A percentile compares a stretch with the other conserved stretches of the same genome.
These are phyloP conservation scores for Phyllostachys edulis DNA, from an alignment of 176 grass and related monocot species.

Conservation along the genomic window DNA sequence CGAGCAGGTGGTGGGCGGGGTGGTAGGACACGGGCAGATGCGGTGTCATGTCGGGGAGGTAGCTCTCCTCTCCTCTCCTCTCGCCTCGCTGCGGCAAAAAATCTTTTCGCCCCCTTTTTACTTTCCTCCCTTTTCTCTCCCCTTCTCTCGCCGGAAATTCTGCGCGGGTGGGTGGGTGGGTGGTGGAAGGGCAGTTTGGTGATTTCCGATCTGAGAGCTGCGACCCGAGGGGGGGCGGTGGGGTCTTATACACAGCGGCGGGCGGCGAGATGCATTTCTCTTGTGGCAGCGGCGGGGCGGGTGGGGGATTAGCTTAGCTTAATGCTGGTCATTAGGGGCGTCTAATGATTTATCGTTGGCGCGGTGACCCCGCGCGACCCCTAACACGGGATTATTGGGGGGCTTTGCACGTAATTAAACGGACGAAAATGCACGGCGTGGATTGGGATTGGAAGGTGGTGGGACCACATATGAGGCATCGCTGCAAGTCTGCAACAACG, in stretches of 20 bases:
- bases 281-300: slow-evolving; percentile 27
- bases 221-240: background rate
- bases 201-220: background rate
- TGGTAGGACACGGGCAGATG: slow-evolving; percentile 42
- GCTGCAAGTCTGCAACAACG: too few relatives aligned
- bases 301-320: background rate
- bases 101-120: background rate
- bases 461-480: too few relatives aligned
- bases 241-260: slow-evolving; percentile 25
- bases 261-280: background rate
- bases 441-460: background rate
- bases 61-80: background rate
- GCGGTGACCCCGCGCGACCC: background rate
- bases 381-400: background rate
- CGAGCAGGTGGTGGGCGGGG: slow-evolving; percentile 34
- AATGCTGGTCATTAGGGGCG: slow-evolving; percentile 36
- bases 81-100: slow-evolving; percentile 32
- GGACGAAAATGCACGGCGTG: background rate
- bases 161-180: background rate
- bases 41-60: slow-evolving; percentile 38
- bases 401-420: background rate
- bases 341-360: slow-evolving; percentile 28
- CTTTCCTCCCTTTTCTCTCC: background rate
- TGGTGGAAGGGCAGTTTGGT: slow-evolving; percentile 20
- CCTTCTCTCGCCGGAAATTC: background rate